Evolutionary conservation across 2,329 filamentous ascomycete species (phyloP).

Genomic region (Fusarium drepaniforme): DNA sequence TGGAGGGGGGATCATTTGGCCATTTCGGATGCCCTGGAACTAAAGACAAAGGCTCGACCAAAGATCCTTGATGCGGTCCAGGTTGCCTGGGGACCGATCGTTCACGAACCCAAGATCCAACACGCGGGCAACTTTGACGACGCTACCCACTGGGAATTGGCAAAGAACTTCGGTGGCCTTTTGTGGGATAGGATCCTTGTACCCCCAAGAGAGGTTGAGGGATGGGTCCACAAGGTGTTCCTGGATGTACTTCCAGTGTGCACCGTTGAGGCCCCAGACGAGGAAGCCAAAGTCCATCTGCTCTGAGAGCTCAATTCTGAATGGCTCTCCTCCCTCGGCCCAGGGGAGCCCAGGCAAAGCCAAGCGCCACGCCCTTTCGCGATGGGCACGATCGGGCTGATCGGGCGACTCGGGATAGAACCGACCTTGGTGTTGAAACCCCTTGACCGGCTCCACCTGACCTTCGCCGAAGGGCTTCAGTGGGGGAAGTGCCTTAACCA

Average conservation of each 20-base stretch:
- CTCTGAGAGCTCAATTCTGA: background rate
- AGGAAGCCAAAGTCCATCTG: background rate
- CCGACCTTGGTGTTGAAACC: background rate
- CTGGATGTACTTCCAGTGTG: background rate
- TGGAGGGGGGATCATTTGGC: too few species aligned
- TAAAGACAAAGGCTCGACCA: too few species aligned
- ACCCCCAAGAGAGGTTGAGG: too few species aligned
- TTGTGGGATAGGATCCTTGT: too few species aligned
- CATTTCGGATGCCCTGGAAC: too few species aligned
- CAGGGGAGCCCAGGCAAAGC: background rate
- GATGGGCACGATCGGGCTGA: background rate
- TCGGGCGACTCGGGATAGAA: background rate
- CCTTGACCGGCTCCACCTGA: background rate
- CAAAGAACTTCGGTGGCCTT: too few species aligned
- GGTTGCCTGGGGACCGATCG: too few species aligned
- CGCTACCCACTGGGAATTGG: too few species aligned
- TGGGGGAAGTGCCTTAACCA: background rate
- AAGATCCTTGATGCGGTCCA: too few species aligned
- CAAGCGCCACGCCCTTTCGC: background rate
- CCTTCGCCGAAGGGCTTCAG: background rate
- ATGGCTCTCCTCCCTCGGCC: background rate
- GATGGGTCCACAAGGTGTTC: background rate
- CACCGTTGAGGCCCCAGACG: background rate
- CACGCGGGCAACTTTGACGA: too few species aligned
- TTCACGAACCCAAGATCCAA: too few species aligned